Conservation (phyloP, 257 asterid genomes). For the Plectranthus barbatus region DNA sequence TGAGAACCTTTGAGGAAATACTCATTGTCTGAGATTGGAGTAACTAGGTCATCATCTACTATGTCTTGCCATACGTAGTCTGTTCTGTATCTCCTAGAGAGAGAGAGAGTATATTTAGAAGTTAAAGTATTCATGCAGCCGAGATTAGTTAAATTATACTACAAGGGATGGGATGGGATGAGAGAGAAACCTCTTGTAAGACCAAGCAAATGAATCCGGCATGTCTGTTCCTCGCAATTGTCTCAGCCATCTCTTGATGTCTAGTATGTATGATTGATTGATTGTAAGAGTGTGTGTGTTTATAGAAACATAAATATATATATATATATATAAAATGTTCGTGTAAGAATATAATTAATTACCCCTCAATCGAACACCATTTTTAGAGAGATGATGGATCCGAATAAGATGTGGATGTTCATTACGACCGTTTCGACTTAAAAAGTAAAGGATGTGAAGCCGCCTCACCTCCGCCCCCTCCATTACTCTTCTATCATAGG, state of each 20-base stretch:
- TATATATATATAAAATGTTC: too few relatives aligned
- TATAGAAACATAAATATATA: background rate
- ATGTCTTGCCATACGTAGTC: slow-evolving; percentile 95
- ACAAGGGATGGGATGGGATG: too few relatives aligned
- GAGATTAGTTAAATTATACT: too few relatives aligned
- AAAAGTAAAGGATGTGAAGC: slow-evolving; percentile 64
- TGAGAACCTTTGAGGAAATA: slow-evolving; percentile 85
- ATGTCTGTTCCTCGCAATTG: slow-evolving; percentile 78
- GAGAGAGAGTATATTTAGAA: too few relatives aligned
- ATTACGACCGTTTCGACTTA: slow-evolving; percentile 48
- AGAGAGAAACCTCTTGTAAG: slow-evolving; percentile 85
- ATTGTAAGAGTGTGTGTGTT: too few relatives aligned
- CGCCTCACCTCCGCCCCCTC: slow-evolving; percentile 53
- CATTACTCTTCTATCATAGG: slow-evolving; percentile 42
- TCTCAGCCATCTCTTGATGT: slow-evolving; percentile 81
- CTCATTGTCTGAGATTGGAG: slow-evolving; percentile 87
- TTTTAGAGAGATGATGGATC: slow-evolving; percentile 61
- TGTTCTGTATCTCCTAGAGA: slow-evolving; percentile 67
- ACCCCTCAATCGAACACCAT: slow-evolving; percentile 76
- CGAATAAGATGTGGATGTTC: slow-evolving; percentile 91
- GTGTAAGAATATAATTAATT: background rate
- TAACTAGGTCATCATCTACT: slow-evolving; percentile 83
- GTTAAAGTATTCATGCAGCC: too few relatives aligned
- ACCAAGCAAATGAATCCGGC: slow-evolving; percentile 86
- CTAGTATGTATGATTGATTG: slow-evolving; percentile 16